Conservation (phyloP, 2,329 filamentous ascomycete genomes). For the Talaromyces sp. region DNA sequence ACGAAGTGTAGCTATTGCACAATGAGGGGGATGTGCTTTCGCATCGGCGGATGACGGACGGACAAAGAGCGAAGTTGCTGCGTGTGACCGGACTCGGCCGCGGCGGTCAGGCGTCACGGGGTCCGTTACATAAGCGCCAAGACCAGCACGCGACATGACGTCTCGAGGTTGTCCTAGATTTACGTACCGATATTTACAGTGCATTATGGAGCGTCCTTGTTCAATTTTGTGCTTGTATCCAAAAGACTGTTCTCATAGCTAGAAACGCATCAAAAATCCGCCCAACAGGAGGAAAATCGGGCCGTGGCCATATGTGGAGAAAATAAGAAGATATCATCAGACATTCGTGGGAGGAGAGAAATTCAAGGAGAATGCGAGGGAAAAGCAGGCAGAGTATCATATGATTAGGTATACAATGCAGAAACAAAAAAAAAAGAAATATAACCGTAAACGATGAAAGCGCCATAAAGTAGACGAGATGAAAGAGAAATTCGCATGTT, state of each 20-base stretch:
- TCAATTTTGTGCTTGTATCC: neutral
- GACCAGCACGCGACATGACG: neutral
- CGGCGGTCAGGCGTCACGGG: constrained; percentile 16
- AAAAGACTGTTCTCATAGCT: neutral
- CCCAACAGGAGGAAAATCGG: neutral
- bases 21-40: neutral
- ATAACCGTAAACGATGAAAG: constrained; percentile 1
- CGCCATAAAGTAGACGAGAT: constrained; percentile 5
- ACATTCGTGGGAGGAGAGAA: neutral
- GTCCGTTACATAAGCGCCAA: constrained; percentile 10
- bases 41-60: constrained; percentile 2
- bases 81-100: constrained; percentile 10
- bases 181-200: neutral
- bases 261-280: neutral
- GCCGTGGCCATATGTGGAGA: neutral
- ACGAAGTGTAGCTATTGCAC: neutral
- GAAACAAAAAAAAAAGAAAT: neutral
- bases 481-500: constrained; percentile 19
- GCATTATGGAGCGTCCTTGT: neutral
- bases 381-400: neutral
- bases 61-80: constrained; percentile 7
- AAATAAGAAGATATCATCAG: neutral
- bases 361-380: neutral
- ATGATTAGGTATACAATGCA: constrained; percentile 13
- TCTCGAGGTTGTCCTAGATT: neutral